Evolutionary conservation across 805 yeast genomes (phyloP), one percentile per base, ranked within the genome.

Genomic region (Hyphopichia homilentoma): DNA sequence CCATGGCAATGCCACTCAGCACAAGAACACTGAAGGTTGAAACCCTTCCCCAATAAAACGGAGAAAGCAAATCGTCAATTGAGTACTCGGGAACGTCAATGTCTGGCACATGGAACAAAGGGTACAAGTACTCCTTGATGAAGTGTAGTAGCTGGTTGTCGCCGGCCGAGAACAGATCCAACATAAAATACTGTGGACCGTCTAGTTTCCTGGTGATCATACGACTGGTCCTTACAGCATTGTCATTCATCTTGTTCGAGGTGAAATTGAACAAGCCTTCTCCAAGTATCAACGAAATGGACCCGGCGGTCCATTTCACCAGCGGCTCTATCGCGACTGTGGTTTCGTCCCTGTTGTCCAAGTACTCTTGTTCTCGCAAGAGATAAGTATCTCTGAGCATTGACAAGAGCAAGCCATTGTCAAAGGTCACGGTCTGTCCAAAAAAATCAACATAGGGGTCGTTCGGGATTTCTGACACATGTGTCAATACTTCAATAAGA

Each of bases 311-410:
- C 39, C 37, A 30, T 9, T 25, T 33, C 13, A 48, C 21, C 2
- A n/a, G 25, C 2, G 60, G 61, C 11, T 33, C 35, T 7, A 45
- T 39, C 1, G 40, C 29, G n/a, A 55, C 47, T 6, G 57, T 49
- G 7, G 40, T 23, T 4, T 43, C 31, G n/a, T 36, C 36, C 5
- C 34, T 31, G 12, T 38, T 29, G 1, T 36, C 23, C 7, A 48
- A 16, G 34, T 54, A 54, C 4, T 25, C 21, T 2, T 38, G 34
- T 41, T 52, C 51, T 29, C 43, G 38, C 28, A 54, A 39, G 21
- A 47, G 17, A 33, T 54, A 56, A 16, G 43, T 32, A 22, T 44
- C 48, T 21, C 32, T 32, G 12, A 47, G 13, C 15, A 45, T 9
- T 7, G 29, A 34, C n/a, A 26, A 18, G 17, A 43, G 25, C 3